A percentile compares a stretch with the other conserved stretches of the same genome.
These are phyloP conservation scores for Pezicula neosporulosa DNA, from an alignment of 2,329 filamentous ascomycete genomes.

Conservation along the genomic window DNA sequence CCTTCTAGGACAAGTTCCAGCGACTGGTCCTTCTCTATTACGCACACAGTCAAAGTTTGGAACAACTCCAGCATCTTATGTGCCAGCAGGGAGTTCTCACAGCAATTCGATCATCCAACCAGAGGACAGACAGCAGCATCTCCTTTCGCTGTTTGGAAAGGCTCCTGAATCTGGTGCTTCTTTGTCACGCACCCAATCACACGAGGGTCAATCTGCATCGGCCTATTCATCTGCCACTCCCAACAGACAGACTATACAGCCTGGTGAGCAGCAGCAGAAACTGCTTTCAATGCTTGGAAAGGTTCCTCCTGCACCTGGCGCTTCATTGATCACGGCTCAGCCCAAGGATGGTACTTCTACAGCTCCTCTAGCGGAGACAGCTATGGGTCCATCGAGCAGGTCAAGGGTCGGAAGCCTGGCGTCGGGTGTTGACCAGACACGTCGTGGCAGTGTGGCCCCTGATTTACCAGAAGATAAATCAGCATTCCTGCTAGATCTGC, in stretches of 20 bases:
- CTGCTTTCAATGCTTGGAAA: constrained; percentile 31
- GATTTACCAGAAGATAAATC: constrained; percentile 66
- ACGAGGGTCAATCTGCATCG: too few species aligned
- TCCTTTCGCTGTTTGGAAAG: too few species aligned
- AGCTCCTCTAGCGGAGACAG: constrained; percentile 8
- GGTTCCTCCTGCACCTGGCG: constrained; percentile 5
- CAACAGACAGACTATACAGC: constrained; percentile 35
- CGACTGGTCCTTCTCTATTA: too few species aligned
- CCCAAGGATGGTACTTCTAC: constrained; percentile 6
- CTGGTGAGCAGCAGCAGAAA: constrained; percentile 40
- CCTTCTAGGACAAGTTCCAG: too few species aligned
- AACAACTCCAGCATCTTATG: too few species aligned
- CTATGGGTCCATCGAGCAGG: constrained; percentile 10
- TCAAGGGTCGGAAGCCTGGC: constrained; percentile 26
- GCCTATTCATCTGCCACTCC: constrained; percentile 1
- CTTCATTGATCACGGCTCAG: constrained; percentile 4
- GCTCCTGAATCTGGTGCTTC: too few species aligned
- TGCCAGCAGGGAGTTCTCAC: too few species aligned
- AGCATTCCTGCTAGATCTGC: constrained; percentile 71
- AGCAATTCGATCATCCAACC: too few species aligned
- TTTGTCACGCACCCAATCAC: too few species aligned
- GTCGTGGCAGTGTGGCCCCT: constrained; percentile 47
- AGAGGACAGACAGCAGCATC: too few species aligned
- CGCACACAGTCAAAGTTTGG: too few species aligned
- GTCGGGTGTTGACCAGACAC: constrained; percentile 23